Percentiles rank a stretch among this genome's conserved stretches.
These are phyloP conservation scores for Irineochytrium annulatum DNA, from an alignment of 192 early-diverging fungal species.

Conservation along the genomic window DNA sequence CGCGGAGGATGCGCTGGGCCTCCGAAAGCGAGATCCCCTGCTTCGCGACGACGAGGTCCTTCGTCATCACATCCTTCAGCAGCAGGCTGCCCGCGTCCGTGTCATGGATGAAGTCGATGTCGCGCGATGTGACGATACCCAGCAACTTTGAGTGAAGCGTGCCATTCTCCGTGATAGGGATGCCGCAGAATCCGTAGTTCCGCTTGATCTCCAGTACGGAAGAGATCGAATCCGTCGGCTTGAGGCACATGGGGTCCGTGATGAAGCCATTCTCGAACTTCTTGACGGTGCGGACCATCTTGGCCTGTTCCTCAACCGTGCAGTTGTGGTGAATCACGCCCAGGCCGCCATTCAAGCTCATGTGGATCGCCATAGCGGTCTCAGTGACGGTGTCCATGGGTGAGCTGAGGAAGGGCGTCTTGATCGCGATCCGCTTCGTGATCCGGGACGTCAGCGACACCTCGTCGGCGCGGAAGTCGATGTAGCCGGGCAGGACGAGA, in stretches of 20 bases:
- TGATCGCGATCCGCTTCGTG: slow-evolving; percentile 85
- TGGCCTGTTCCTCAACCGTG: slow-evolving; percentile 88
- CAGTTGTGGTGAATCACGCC: slow-evolving; percentile 99
- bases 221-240: slow-evolving; percentile 74
- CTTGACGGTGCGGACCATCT: slow-evolving; percentile 94
- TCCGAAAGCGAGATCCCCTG: slow-evolving; percentile 85
- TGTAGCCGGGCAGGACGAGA: slow-evolving; percentile 91
- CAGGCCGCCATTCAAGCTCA: slow-evolving; percentile 92
- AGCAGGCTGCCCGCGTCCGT: slow-evolving; percentile 51
- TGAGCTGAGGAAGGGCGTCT: slow-evolving; percentile 89
- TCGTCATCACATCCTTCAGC: slow-evolving; percentile 85
- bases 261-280: slow-evolving; percentile 99
- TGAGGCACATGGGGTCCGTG: slow-evolving; percentile 84
- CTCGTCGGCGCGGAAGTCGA: slow-evolving; percentile 83
- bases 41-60: slow-evolving; percentile 77
- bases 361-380: slow-evolving; percentile 95
- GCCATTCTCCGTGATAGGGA: slow-evolving; percentile 92
- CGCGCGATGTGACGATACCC: slow-evolving; percentile 94
- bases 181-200: slow-evolving; percentile 87
- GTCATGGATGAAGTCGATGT: slow-evolving; percentile 82
- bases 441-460: slow-evolving; percentile 80
- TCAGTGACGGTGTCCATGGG: slow-evolving; percentile 99
- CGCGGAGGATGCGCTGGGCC: slow-evolving; percentile 82
- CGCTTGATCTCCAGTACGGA: slow-evolving; percentile 87
- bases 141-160: slow-evolving; percentile 83